Evolutionary conservation across 495 filamentous ascomycete species (phyloP).

Genomic region (Extremus antarcticus): DNA sequence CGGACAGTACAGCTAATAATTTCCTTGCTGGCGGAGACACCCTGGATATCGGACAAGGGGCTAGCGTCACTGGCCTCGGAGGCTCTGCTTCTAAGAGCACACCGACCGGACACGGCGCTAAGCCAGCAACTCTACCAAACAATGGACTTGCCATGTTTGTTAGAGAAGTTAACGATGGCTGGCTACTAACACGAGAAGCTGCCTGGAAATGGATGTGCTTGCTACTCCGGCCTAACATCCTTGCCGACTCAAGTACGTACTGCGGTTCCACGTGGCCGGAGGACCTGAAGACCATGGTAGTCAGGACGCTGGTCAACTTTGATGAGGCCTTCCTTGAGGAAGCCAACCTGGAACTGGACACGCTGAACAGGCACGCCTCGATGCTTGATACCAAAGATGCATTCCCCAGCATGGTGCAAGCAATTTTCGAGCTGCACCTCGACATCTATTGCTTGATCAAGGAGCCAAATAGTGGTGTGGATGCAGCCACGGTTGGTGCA

Average conservation of each 20-base stretch:
- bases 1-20: constrained; percentile 5
- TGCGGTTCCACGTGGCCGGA: constrained; percentile 57
- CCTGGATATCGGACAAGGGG: neutral
- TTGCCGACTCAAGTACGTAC: constrained; percentile 42
- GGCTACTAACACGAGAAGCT: constrained; percentile 26
- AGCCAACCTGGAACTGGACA: constrained; percentile 21
- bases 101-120: neutral
- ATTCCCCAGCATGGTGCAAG: constrained; percentile 50
- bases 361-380: no score
- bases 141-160: constrained; percentile 21
- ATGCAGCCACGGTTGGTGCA: constrained; percentile 42
- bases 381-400: neutral
- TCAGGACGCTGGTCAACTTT: constrained; percentile 53
- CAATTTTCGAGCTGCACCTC: constrained; percentile 79
- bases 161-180: constrained; percentile 22
- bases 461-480: constrained; percentile 59
- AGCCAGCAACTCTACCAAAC: neutral
- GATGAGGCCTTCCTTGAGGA: constrained; percentile 54
- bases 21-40: constrained; percentile 6
- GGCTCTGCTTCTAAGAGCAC: neutral
- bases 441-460: constrained; percentile 73
- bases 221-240: constrained; percentile 19
- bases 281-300: constrained; percentile 55
- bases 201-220: constrained; percentile 24
- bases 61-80: neutral